These are phyloP conservation scores for Cystofilobasidium bisporidii DNA, from an alignment of 768 basidiomycete genomes.

Conservation along the genomic window DNA sequence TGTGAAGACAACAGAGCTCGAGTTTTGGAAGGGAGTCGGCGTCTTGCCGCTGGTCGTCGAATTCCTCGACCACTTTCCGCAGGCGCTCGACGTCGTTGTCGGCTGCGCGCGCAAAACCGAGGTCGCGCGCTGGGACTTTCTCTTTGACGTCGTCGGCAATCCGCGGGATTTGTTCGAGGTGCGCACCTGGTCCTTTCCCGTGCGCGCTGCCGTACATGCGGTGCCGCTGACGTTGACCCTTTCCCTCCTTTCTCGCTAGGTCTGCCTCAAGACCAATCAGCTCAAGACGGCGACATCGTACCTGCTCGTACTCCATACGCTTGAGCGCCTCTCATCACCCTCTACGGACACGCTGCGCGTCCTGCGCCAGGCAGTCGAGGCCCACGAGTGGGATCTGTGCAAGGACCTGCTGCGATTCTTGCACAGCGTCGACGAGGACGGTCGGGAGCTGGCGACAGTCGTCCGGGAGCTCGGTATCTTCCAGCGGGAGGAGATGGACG, in stretches of 20 bases:
- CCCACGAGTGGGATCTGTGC: conserved; percentile 80
- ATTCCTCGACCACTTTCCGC: conserved; percentile 91
- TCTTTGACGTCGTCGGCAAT: conserved; percentile 84
- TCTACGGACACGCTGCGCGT: conserved; percentile 63
- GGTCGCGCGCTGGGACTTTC: conserved; percentile 72
- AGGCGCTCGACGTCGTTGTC: conserved; percentile 81
- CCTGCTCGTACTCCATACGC: conserved; percentile 81
- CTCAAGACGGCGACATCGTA: conserved; percentile 86
- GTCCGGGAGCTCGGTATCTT: conserved; percentile 18
- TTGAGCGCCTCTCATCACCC: conserved; percentile 72
- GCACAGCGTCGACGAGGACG: conserved; percentile 82
- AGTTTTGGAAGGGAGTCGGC: conserved; percentile 20
- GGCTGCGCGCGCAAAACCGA: conserved; percentile 95
- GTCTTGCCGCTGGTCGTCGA: conserved; percentile 63
- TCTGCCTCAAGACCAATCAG: conserved; percentile 59
- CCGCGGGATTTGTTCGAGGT: conserved; percentile 89
- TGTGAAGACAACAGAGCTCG: no score
- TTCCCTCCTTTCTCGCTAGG: conserved; percentile 44
- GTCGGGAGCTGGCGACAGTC: conserved; percentile 47
- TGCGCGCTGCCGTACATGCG: no score
- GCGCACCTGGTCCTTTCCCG: conserved; percentile 34
- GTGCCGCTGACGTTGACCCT: no score
- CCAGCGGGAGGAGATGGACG: not conserved
- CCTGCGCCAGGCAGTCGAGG: conserved; percentile 61
- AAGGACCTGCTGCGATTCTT: conserved; percentile 85